phyloP scores from a whole-genome alignment of 2,329 filamentous ascomycete genomes.

The Phoma sp. region DNA sequence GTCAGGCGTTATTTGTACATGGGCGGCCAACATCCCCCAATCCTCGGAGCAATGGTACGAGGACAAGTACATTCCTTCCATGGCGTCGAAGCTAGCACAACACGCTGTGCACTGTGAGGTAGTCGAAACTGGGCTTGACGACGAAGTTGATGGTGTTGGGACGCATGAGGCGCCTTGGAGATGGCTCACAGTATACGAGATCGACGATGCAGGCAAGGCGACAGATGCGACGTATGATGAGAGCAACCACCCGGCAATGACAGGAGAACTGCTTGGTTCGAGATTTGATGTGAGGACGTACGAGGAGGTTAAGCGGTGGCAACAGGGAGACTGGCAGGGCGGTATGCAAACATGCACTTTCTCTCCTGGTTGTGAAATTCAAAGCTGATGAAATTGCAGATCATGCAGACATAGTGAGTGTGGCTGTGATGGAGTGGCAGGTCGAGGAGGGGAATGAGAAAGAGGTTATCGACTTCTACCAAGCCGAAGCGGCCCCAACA shows the following conservation, averaged over 20 bases:
- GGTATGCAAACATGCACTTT: not conserved
- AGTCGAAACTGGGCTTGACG: conserved; percentile 6
- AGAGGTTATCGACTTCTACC: conserved; percentile 18
- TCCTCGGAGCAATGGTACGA: conserved; percentile 24
- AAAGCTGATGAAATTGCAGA: conserved; percentile 2
- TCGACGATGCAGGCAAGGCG: not conserved
- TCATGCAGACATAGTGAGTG: conserved; percentile 12
- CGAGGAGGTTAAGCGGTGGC: conserved; percentile 16
- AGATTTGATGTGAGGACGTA: conserved; percentile 20
- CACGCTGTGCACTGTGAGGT: conserved; percentile 22
- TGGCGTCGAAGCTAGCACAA: conserved; percentile 5
- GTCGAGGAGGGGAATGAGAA: conserved; percentile 5
- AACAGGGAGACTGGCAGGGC: conserved; percentile 16
- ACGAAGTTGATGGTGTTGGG: conserved; percentile 9
- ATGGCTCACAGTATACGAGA: conserved; percentile 20
- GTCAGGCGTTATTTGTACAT: conserved; percentile 27
- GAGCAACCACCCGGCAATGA: conserved; percentile 6
- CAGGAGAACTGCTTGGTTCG: not conserved
- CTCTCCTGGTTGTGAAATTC: no score
- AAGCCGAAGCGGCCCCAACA: conserved; percentile 12
- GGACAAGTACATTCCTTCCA: conserved; percentile 20
- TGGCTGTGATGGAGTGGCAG: conserved; percentile 24
- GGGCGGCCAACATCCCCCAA: conserved; percentile 27
- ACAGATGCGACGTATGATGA: conserved; percentile 1
- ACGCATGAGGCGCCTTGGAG: conserved; percentile 18